phyloP scores from a whole-genome alignment of 2,329 filamentous ascomycete genomes.

The Colletotrichum brevisporum region DNA sequence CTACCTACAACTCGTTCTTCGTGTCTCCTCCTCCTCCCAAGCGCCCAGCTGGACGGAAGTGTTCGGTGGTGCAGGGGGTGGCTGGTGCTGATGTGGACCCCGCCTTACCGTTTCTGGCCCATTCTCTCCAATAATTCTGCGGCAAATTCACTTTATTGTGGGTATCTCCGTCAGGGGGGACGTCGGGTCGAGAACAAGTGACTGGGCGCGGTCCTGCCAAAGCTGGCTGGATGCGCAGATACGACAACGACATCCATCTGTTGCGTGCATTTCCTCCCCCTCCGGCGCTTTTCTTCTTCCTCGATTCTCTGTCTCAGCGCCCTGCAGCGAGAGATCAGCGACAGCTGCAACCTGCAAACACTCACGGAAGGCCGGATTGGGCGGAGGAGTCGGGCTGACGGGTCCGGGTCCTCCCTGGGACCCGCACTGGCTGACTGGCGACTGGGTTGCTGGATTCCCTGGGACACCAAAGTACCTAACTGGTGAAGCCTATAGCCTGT shows the following conservation, averaged over 20 bases:
- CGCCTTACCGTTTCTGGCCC: constrained; percentile 18
- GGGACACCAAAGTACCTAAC: neutral
- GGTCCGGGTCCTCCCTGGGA: neutral
- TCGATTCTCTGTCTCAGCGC: constrained; percentile 30
- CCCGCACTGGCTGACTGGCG: too few species aligned
- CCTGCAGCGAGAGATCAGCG: constrained; percentile 30
- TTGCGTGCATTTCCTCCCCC: too few species aligned
- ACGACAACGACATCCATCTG: too few species aligned
- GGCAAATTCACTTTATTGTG: constrained; percentile 17
- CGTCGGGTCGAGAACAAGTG: constrained; percentile 17
- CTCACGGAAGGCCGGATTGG: neutral
- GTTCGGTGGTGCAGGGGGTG: constrained; percentile 34
- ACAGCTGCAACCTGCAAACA: constrained; percentile 35
- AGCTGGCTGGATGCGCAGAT: too few species aligned
- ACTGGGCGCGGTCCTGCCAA: neutral
- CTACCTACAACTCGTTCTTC: neutral
- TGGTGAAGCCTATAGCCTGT: too few species aligned
- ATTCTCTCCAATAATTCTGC: constrained; percentile 25
- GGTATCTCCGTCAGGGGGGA: constrained; percentile 17
- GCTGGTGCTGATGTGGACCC: constrained; percentile 23
- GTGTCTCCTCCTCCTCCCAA: neutral
- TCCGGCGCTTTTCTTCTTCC: too few species aligned
- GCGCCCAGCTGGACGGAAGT: constrained; percentile 14
- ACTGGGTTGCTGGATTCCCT: neutral
- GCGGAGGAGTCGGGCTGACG: neutral